phyloP scores from a whole-genome alignment of 306 rosid genomes.

The Dryas drummondii region DNA sequence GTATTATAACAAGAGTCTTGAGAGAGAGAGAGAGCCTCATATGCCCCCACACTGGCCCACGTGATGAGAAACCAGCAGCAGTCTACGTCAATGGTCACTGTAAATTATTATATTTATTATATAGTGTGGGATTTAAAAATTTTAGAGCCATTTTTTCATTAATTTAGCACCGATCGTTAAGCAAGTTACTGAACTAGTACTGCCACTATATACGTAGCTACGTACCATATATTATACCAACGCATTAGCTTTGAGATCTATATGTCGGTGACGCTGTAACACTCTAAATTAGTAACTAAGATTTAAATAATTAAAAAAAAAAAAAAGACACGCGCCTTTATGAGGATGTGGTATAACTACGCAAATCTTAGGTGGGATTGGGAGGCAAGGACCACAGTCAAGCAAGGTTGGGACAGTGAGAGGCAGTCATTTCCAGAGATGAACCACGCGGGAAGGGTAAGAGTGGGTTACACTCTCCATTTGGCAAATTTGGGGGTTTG shows the following conservation, averaged over 20 bases:
- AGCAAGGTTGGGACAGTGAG: not conserved
- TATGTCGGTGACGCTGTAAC: constrained; percentile 39
- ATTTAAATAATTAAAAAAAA: not conserved
- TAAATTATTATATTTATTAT: not conserved
- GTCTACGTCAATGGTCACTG: not conserved
- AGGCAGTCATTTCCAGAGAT: not conserved
- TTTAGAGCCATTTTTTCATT: not conserved
- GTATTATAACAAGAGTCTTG: constrained; percentile 20
- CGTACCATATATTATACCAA: no score
- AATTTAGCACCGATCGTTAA: not conserved
- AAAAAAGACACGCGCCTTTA: not conserved
- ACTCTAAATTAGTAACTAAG: not conserved
- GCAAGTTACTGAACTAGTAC: not conserved
- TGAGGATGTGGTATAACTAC: not conserved
- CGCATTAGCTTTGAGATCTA: constrained; percentile 17
- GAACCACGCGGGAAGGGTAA: not conserved
- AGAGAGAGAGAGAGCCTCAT: constrained; percentile 26
- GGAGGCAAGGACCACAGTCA: not conserved
- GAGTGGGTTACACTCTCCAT: not conserved
- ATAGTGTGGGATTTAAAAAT: no score
- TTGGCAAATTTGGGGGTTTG: not conserved
- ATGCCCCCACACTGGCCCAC: constrained; percentile 62
- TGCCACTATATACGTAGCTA: not conserved
- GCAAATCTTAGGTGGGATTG: not conserved
- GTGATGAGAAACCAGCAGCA: constrained; percentile 36